A percentile compares a stretch with the other conserved stretches of the same genome.
phyloP scores from a whole-genome alignment of 2,329 filamentous ascomycete genomes.

The Phoma herbarum region DNA sequence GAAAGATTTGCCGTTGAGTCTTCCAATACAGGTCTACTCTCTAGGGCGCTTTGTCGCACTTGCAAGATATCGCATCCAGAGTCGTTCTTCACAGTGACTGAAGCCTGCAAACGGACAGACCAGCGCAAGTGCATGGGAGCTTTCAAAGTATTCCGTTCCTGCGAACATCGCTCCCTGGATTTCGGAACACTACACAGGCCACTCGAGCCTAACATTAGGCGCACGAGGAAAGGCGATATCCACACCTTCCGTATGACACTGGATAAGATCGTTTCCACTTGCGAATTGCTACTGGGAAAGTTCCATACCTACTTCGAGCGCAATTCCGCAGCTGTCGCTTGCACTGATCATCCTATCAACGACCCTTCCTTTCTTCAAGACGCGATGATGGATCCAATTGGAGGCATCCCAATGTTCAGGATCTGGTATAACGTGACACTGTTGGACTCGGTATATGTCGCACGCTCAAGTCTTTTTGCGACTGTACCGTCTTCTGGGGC shows the following conservation, averaged over 20 bases:
- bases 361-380: background rate
- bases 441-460: background rate
- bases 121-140: background rate
- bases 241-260: background rate
- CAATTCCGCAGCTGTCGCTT: background rate
- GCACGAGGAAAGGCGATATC: background rate
- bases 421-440: too few species aligned
- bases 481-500: background rate
- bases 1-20: background rate
- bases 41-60: too few species aligned
- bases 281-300: background rate
- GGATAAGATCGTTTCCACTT: background rate
- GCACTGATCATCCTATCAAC: background rate
- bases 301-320: background rate
- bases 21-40: too few species aligned
- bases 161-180: background rate
- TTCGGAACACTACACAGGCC: background rate
- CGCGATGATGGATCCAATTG: too few species aligned
- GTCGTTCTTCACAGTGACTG: too few species aligned
- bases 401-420: too few species aligned
- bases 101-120: too few species aligned
- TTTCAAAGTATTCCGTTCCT: background rate
- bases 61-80: too few species aligned
- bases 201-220: background rate
- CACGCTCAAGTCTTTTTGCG: background rate